Conservation (phyloP, 1,284 basidiomycete genomes). For the Coniophora puteana region DNA sequence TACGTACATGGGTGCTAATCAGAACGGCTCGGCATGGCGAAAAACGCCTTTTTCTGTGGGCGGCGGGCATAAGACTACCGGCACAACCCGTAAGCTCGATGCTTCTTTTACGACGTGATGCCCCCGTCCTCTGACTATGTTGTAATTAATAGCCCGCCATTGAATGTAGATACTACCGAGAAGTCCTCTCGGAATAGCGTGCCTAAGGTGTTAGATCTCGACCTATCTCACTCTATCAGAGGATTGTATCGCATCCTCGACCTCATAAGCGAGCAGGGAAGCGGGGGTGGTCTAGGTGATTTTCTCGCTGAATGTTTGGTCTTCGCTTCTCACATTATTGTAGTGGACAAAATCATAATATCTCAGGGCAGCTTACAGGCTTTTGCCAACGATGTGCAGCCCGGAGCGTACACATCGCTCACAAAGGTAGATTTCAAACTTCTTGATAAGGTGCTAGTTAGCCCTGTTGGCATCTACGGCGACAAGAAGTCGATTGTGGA, state of each 20-base stretch:
- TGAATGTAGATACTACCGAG: too few species aligned
- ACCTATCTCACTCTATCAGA: conserved; percentile 28
- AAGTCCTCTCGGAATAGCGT: too few species aligned
- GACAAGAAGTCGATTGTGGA: conserved; percentile 44
- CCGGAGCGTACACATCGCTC: conserved; percentile 44
- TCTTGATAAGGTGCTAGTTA: conserved; percentile 39
- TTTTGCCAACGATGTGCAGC: conserved; percentile 39
- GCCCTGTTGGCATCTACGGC: conserved; percentile 55
- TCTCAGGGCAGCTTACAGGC: conserved; percentile 36
- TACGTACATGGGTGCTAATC: too few species aligned
- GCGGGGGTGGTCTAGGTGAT: conserved; percentile 47
- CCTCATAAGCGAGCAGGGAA: conserved; percentile 46
- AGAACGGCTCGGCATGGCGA: too few species aligned
- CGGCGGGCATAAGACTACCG: too few species aligned
- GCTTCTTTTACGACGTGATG: too few species aligned
- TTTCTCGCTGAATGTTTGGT: conserved; percentile 4
- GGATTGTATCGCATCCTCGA: conserved; percentile 51
- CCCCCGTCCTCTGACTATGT: too few species aligned
- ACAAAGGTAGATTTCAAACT: conserved; percentile 50
- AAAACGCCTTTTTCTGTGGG: too few species aligned
- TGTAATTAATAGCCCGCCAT: too few species aligned
- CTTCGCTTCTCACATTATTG: conserved; percentile 4
- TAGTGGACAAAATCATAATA: conserved; percentile 55
- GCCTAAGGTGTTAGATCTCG: too few species aligned
- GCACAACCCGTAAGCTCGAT: too few species aligned